Percentiles rank a stretch among this genome's conserved stretches.
phyloP scores from a whole-genome alignment of 495 filamentous ascomycete genomes.

The Astrothelium subdiscretum region DNA sequence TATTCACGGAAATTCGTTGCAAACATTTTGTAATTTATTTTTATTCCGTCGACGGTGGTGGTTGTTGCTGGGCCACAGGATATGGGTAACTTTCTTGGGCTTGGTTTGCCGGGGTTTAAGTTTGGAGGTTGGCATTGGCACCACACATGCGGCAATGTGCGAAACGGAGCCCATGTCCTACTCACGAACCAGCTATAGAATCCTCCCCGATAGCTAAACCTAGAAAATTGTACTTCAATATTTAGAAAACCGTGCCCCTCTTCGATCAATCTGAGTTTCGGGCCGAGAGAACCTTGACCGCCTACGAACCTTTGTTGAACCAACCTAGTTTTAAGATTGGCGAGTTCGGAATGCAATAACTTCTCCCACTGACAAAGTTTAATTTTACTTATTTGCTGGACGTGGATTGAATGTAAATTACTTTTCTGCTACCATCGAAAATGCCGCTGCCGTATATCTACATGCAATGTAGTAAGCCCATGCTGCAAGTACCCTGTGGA shows the following conservation, averaged over 20 bases:
- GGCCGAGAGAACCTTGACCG: too few species aligned
- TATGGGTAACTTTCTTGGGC: not conserved
- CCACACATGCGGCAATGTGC: not conserved
- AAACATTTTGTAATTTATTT: not conserved
- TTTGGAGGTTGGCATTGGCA: not conserved
- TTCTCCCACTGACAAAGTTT: not conserved
- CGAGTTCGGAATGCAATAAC: not conserved
- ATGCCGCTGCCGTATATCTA: not conserved
- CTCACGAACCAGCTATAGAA: too few species aligned
- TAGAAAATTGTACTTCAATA: too few species aligned
- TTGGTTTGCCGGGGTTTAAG: not conserved
- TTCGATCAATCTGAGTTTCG: too few species aligned
- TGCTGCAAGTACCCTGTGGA: not conserved
- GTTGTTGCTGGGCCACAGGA: not conserved
- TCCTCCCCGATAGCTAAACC: too few species aligned
- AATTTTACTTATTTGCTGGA: not conserved
- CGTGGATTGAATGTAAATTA: not conserved
- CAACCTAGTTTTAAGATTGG: not conserved
- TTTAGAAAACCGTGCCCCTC: too few species aligned
- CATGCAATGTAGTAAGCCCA: not conserved
- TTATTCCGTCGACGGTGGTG: not conserved
- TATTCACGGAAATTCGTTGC: not conserved
- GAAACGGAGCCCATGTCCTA: too few species aligned
- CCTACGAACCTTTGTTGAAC: not conserved
- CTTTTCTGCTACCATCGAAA: not conserved